phyloP scores from a whole-genome alignment of 768 basidiomycete species.

The Calvatia gigantea region DNA sequence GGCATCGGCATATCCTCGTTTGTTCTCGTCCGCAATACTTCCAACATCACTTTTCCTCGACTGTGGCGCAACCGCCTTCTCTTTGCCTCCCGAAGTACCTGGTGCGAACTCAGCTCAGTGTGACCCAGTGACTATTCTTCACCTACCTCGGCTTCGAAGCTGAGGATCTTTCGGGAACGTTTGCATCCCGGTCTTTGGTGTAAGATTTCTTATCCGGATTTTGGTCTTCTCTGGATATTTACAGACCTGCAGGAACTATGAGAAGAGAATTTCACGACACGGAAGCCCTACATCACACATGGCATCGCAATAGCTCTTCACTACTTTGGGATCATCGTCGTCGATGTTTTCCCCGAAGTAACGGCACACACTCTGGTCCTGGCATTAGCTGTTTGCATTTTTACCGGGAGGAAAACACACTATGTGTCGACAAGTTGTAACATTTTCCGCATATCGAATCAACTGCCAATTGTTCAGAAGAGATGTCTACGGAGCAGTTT shows the following conservation, averaged over 20 bases:
- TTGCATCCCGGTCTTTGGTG: constrained; percentile 27
- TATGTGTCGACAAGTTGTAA: constrained; percentile 63
- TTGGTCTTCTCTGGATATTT: constrained; percentile 70
- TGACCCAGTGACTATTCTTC: background rate
- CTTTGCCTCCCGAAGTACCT: background rate
- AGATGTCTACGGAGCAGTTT: background rate
- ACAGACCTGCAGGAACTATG: constrained; percentile 53
- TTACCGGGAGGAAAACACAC: constrained; percentile 34
- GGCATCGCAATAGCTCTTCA: constrained; percentile 55
- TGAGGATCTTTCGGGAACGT: constrained; percentile 11
- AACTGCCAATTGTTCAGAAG: constrained; percentile 21
- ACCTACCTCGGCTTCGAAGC: background rate
- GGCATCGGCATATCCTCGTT: constrained; percentile 9
- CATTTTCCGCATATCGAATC: constrained; percentile 55
- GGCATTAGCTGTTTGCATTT: background rate
- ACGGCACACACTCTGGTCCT: constrained; percentile 63
- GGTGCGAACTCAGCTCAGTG: background rate
- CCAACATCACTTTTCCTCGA: background rate
- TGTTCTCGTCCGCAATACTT: background rate
- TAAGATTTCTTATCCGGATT: constrained; percentile 46
- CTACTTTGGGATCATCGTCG: constrained; percentile 35
- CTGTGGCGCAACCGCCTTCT: background rate
- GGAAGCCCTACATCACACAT: constrained; percentile 74
- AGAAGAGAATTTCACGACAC: background rate
- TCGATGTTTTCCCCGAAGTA: constrained; percentile 78